Evolutionary conservation across 2,329 filamentous ascomycete genomes (phyloP).

Genomic region (Whalleya microplaca): DNA sequence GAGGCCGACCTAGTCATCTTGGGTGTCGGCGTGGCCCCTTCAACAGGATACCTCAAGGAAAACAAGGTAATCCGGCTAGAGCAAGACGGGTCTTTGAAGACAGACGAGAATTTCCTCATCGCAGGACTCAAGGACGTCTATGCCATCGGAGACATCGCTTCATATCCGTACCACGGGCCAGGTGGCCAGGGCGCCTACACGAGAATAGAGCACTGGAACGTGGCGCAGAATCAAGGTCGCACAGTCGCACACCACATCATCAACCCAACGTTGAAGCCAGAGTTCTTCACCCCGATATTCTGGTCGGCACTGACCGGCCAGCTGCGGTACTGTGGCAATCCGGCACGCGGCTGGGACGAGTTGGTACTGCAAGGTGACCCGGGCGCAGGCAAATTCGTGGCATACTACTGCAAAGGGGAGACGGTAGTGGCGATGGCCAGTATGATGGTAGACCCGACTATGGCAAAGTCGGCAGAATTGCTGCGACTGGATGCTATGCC

Average conservation of each 20-base stretch:
- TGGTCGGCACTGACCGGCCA: slow-evolving; percentile 93
- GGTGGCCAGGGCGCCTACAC: slow-evolving; percentile 73
- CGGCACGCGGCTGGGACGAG: slow-evolving; percentile 81
- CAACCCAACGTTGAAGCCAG: slow-evolving; percentile 61
- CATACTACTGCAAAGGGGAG: slow-evolving; percentile 87
- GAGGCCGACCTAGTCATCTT: slow-evolving; percentile 90
- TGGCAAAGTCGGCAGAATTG: slow-evolving; percentile 80
- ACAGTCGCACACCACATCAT: slow-evolving; percentile 78
- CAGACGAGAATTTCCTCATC: slow-evolving; percentile 79
- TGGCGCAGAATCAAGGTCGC: slow-evolving; percentile 90
- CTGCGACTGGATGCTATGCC: slow-evolving; percentile 86
- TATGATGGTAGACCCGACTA: slow-evolving; percentile 88
- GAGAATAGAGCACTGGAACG: slow-evolving; percentile 98
- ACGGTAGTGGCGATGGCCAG: slow-evolving; percentile 87
- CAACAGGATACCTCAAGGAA: slow-evolving; percentile 78
- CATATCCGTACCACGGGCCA: slow-evolving; percentile 91
- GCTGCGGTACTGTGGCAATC: slow-evolving; percentile 91
- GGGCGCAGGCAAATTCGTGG: slow-evolving; percentile 79
- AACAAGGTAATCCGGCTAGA: slow-evolving; percentile 73
- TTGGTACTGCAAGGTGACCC: slow-evolving; percentile 78
- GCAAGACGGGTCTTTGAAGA: slow-evolving; percentile 82
- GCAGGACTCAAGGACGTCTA: slow-evolving; percentile 80
- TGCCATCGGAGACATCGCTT: slow-evolving; percentile 93
- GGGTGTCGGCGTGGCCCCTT: slow-evolving; percentile 85
- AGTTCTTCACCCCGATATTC: slow-evolving; percentile 89